Evolutionary conservation across 108 stramenopile species (phyloP), one percentile per base, ranked within the genome.

Genomic region (Nannochloropsis salina): DNA sequence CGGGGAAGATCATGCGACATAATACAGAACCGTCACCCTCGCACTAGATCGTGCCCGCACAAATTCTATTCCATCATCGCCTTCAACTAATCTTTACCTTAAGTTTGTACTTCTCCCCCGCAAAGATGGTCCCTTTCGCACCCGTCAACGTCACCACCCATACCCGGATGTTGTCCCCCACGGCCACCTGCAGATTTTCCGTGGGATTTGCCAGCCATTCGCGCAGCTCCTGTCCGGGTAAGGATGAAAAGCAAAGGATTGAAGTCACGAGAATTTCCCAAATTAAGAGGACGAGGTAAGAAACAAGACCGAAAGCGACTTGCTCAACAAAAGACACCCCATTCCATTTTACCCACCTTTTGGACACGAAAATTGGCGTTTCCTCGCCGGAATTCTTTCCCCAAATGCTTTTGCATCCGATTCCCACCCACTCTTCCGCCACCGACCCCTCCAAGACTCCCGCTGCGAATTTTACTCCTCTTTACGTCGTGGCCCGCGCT

Each of bases 21-120:
- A 31, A 31, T 31, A 31, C 31, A 31, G 31, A 31, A 31, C 31
- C 31, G 31, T 31, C 31, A 1, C 31, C 31, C 31, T 31, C 31
- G 31, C 31, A 31, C 31, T 31, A 31, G 31, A 31, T 31, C 31
- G 31, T 31, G 31, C 31, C 31, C 31, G 31, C 31, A 31, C 31
- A 31, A 31, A 31, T 31, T 31, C 31, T 31, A 0, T 31, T 31
- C 31, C 31, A 31, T 31, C 31, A 31, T 31, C 31, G 31, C 31
- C 31, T 31, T 31, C 31, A 31, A 31, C 31, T 31, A 74, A 6
- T 6, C 15, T n/a, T 41, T 6, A 98, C 89, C 44, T 94, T 90
- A 45, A 98, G 87, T 80, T 94, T 94, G 94, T 95, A 98, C n/a
- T 92, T 94, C 88, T 98, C 97, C 9, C 96, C 96, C 41, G 93